Evolutionary conservation across 2,329 filamentous ascomycete genomes (phyloP).

Genomic region (Ceratocystis diversiconidia): DNA sequence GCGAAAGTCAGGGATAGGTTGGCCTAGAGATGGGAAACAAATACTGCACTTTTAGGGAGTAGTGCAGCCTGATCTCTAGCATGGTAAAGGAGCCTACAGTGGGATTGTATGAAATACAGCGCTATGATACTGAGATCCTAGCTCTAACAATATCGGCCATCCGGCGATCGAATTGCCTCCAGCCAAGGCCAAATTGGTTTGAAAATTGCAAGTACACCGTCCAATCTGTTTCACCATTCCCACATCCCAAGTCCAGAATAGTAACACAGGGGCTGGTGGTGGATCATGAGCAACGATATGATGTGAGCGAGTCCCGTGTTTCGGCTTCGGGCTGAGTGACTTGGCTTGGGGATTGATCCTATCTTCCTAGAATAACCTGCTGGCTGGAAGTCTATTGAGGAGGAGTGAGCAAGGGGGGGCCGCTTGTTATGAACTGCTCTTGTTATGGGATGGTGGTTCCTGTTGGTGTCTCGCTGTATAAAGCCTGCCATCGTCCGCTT

Average conservation of each 20-base stretch:
- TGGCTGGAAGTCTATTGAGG: neutral
- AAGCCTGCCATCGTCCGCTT: neutral
- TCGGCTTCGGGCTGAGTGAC: neutral
- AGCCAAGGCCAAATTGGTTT: slow-evolving; percentile 1
- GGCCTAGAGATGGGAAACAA: neutral
- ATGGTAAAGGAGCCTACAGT: neutral
- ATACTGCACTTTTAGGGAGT: too few species aligned
- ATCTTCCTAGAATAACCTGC: neutral
- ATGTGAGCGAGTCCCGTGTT: slow-evolving; percentile 3
- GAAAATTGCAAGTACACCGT: neutral
- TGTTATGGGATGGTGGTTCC: too few species aligned
- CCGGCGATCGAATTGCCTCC: neutral
- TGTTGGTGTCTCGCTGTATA: neutral
- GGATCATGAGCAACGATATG: neutral
- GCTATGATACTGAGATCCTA: neutral
- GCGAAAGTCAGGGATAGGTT: neutral
- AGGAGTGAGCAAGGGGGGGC: neutral
- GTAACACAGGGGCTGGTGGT: neutral
- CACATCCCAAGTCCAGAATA: neutral
- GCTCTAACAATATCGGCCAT: neutral
- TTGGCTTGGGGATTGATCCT: neutral
- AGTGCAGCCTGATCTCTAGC: too few species aligned
- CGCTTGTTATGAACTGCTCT: neutral
- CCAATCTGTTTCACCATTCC: slow-evolving; percentile 2
- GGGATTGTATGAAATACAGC: neutral